A percentile compares a stretch with the other conserved stretches of the same genome.
Evolutionary conservation across 164 flowering plant genomes (phyloP).

Genomic region (Tetrastigma voinierianum): DNA sequence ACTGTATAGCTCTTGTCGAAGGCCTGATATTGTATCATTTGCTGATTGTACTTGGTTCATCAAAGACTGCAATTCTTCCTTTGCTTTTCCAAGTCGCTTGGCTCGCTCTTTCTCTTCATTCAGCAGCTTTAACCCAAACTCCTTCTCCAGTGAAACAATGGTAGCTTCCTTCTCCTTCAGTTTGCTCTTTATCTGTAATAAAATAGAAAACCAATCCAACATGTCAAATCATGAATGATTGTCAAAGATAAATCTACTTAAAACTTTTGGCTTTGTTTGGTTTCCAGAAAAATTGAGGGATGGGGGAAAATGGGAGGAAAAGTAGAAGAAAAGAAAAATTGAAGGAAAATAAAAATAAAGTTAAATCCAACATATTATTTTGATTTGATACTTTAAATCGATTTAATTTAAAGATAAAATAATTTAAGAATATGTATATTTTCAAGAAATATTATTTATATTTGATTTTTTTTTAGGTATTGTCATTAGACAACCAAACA

Average conservation of each 20-base stretch:
- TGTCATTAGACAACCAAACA: no score
- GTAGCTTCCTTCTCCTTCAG: slow-evolving; percentile 49
- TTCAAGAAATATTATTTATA: no score
- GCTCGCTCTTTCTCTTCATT: slow-evolving; percentile 34
- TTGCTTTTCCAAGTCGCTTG: slow-evolving; percentile 27
- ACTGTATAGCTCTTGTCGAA: slow-evolving; percentile 55
- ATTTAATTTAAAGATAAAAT: no score
- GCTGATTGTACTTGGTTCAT: slow-evolving; percentile 27
- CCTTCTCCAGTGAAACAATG: slow-evolving; percentile 28
- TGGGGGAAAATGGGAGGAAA: no score
- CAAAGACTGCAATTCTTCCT: slow-evolving; percentile 30
- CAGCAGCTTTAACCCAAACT: slow-evolving; percentile 26
- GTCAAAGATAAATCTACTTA: background rate
- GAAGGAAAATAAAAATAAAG: no score
- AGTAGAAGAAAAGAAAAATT: no score
- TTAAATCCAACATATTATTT: no score
- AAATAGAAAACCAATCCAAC: slow-evolving; percentile 4
- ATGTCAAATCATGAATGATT: background rate
- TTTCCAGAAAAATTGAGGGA: no score
- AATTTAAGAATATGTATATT: no score
- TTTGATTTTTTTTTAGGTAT: no score
- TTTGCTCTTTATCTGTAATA: slow-evolving; percentile 53
- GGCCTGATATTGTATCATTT: slow-evolving; percentile 36
- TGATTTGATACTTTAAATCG: no score
- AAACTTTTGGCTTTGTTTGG: no score